Conservation (phyloP, 2,329 filamentous ascomycete species). For the Hypoxylon sp. region DNA sequence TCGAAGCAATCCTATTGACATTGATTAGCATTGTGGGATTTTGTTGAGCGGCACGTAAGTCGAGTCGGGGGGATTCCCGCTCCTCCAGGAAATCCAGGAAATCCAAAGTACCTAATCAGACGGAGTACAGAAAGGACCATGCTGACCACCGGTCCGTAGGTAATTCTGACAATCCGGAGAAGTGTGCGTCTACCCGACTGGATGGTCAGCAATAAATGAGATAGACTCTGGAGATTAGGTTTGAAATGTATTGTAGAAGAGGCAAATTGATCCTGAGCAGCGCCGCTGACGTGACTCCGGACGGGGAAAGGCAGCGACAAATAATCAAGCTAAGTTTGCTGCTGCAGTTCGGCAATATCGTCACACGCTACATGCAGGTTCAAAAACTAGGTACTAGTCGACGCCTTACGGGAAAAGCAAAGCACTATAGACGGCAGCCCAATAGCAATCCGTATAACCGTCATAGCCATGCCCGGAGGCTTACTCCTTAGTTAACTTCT, state of each 20-base stretch:
- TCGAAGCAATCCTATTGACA: not conserved
- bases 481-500: conserved; percentile 16
- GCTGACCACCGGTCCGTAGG: conserved; percentile 22
- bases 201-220: conserved; percentile 38
- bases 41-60: conserved; percentile 14
- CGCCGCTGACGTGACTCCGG: conserved; percentile 39
- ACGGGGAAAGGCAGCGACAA: conserved; percentile 9
- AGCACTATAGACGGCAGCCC: conserved; percentile 9
- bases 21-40: conserved; percentile 16
- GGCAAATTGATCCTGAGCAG: conserved; percentile 12
- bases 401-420: conserved; percentile 20
- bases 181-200: conserved; percentile 37
- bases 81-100: conserved; percentile 15
- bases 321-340: conserved; percentile 18
- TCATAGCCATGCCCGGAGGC: conserved; percentile 11
- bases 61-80: conserved; percentile 35
- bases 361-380: conserved; percentile 21
- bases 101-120: not conserved
- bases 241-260: conserved; percentile 18
- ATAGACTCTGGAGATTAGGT: conserved; percentile 36
- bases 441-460: conserved; percentile 15
- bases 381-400: conserved; percentile 2
- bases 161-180: conserved; percentile 30
- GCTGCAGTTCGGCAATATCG: conserved; percentile 14
- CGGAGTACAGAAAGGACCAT: not conserved